Conservation (phyloP, 192 early-diverging fungal species). For the Podila epicladia region DNA sequence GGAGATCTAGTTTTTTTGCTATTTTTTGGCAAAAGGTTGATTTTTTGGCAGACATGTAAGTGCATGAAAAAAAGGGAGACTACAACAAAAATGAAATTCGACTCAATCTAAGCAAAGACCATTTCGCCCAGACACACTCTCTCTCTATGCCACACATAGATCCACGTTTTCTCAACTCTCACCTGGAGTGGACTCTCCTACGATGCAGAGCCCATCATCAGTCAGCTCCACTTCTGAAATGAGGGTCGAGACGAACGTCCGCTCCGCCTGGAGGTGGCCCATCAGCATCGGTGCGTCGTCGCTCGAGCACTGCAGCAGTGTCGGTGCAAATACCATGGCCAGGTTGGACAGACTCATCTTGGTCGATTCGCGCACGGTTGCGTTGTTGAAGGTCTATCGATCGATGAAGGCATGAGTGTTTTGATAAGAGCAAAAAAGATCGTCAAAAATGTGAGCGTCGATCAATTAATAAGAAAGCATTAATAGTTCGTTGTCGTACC, state of each 20-base stretch:
- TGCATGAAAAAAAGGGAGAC: background rate
- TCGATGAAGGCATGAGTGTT: background rate
- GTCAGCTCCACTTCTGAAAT: constrained; percentile 34
- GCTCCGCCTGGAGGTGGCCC: constrained; percentile 45
- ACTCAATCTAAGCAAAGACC: too few species aligned
- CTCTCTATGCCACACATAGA: too few species aligned
- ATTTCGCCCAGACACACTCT: too few species aligned
- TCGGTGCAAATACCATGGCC: constrained; percentile 98
- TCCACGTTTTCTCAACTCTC: background rate
- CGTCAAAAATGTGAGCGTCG: background rate
- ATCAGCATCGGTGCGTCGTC: constrained; percentile 69
- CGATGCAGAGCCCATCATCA: constrained; percentile 42
- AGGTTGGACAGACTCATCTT: constrained; percentile 92
- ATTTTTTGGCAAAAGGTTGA: too few species aligned
- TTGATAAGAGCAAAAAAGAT: background rate
- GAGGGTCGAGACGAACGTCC: constrained; percentile 45
- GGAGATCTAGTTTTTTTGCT: background rate
- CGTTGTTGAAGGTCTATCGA: constrained; percentile 74
- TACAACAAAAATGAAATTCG: too few species aligned
- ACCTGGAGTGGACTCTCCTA: constrained; percentile 26
- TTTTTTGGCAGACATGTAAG: background rate
- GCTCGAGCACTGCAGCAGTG: constrained; percentile 87
- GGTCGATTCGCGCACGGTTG: constrained; percentile 77
- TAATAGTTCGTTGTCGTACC: constrained; percentile 40
- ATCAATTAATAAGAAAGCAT: background rate